Evolutionary conservation across 1,284 basidiomycete genomes (phyloP), one percentile per base, ranked within the genome.

Genomic region (Pseudozyma thailandica): DNA sequence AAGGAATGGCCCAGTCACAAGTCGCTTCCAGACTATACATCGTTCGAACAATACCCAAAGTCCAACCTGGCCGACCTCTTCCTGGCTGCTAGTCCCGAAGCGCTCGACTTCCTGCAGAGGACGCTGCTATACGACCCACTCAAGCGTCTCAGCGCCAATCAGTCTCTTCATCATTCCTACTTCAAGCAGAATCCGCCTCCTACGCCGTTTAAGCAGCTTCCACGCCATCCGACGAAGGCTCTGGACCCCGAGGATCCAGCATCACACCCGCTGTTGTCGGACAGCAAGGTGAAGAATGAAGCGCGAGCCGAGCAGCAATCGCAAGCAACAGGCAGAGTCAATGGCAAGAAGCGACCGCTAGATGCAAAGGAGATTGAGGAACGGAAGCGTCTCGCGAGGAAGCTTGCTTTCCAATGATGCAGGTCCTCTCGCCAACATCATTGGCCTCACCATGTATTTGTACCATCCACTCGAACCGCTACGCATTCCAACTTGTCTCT

Each of bases 1-100:
- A 90, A 92, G 50, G 94, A 98, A 25, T 99, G 96, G 96, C 95
- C 95, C 90, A 8, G 89, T 92, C 20, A 91, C 91, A 52, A 90
- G 90, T 76, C 71, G 27, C 63, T 82, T 8, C 80, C 80, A 3
- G 60, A 73, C 57, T 81, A 68, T 33, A 49, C 49, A 12, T 35
- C 65, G 26, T 76, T 79, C 26, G 78, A 79, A 37, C 58, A 65
- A 38, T 92, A 92, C 75, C 90, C 91, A 0, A 91, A 90, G 77
- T 88, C 90, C 44, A 91, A 90, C 13, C 86, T 96, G 30, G 89
- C 91, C 31, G 89, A 91, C 74, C 87, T 96, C 35, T 95, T 98
- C 84, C 91, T 92, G 0, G 94, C 94, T 1, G 92, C 94, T 0
- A 92, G 89, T 41, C 87, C 89, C 6, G 93, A 96, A 71, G 90